Evolutionary conservation across 345 rosid species (phyloP).

Genomic region (Gossypium stocksii): DNA sequence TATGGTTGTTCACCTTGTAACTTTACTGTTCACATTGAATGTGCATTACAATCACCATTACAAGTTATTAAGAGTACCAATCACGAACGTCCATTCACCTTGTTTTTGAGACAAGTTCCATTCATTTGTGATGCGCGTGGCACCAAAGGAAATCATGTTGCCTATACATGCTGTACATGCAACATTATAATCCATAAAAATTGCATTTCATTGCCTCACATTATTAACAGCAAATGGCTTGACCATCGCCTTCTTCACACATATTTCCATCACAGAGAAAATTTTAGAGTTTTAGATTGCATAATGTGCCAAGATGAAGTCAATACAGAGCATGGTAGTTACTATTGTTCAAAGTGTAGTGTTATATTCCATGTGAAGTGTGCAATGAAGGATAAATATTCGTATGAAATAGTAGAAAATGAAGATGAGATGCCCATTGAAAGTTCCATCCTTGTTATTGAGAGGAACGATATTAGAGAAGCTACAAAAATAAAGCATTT

Average conservation of each 20-base stretch:
- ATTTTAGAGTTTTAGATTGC: background rate
- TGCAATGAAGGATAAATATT: too few species aligned
- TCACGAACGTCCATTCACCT: background rate
- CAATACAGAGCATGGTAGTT: background rate
- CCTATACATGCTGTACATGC: background rate
- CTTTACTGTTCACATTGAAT: background rate
- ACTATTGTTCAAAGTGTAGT: background rate
- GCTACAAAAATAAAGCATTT: too few species aligned
- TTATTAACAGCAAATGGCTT: background rate
- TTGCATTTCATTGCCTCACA: background rate
- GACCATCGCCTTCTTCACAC: background rate
- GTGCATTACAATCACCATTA: background rate
- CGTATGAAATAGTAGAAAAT: too few species aligned
- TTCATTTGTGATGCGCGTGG: constrained; percentile 4
- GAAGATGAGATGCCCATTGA: too few species aligned
- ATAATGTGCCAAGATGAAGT: background rate
- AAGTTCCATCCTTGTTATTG: too few species aligned
- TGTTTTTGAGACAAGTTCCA: accelerated
- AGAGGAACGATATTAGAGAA: too few species aligned
- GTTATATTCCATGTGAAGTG: background rate
- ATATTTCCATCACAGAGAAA: background rate
- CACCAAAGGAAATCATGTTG: accelerated
- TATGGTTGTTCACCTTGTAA: background rate
- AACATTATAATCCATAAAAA: background rate
- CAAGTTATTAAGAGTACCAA: background rate